Percentiles rank a stretch among this genome's conserved stretches.
Evolutionary conservation across 2,329 filamentous ascomycete species (phyloP).

Genomic region (Fusarium marasasianum): DNA sequence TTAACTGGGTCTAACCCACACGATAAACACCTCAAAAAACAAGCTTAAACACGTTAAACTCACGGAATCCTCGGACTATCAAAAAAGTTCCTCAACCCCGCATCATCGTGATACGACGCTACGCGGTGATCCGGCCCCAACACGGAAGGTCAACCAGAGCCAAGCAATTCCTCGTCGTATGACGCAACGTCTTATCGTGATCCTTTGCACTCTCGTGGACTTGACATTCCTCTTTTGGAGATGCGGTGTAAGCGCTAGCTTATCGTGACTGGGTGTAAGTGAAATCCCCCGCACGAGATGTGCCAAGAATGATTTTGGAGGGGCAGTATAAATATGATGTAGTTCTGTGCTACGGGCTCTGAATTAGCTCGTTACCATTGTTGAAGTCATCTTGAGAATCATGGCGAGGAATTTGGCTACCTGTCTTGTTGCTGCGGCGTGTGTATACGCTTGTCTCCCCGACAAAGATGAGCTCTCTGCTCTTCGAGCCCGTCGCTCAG

Average conservation of each 20-base stretch:
- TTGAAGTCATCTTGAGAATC: background rate
- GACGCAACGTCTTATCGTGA: constrained; percentile 28
- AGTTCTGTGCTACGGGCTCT: rapidly evolving
- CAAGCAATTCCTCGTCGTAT: constrained; percentile 16
- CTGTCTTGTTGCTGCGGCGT: constrained; percentile 22
- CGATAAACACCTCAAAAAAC: constrained; percentile 4
- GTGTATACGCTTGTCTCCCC: constrained; percentile 24
- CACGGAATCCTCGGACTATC: background rate
- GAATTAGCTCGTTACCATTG: background rate
- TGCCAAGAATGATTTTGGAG: background rate
- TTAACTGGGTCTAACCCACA: background rate
- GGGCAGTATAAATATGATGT: constrained; percentile 4
- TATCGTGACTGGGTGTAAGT: background rate
- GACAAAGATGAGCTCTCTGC: constrained; percentile 23
- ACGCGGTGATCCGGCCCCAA: constrained; percentile 14
- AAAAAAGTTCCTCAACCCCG: background rate
- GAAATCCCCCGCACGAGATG: constrained; percentile 6
- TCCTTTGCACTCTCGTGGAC: background rate
- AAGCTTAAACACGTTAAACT: constrained; percentile 21
- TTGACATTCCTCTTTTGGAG: constrained; percentile 29
- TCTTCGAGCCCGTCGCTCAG: constrained; percentile 2
- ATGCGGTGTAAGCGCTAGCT: constrained; percentile 29
- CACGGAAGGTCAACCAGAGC: constrained; percentile 19
- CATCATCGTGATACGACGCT: constrained; percentile 4
- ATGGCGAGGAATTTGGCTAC: constrained; percentile 21